These are phyloP conservation scores for Rhizoclosmatium hyalinum DNA, from an alignment of 371 early-diverging fungal species.

Conservation along the genomic window DNA sequence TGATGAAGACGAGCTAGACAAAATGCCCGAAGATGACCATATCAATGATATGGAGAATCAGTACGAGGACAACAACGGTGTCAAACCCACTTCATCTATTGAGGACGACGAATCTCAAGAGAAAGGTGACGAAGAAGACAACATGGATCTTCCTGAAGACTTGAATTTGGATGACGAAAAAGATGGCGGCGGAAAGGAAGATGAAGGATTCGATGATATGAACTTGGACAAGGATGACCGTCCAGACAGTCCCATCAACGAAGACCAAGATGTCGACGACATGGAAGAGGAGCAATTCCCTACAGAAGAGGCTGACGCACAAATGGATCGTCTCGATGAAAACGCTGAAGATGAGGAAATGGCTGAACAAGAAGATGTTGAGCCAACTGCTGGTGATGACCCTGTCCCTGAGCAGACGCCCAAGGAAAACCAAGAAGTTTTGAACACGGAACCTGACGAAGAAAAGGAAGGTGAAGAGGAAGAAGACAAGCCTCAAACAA, in stretches of 20 bases:
- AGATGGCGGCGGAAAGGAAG: slow-evolving; percentile 39
- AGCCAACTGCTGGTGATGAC: slow-evolving; percentile 8
- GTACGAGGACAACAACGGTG: slow-evolving; percentile 56
- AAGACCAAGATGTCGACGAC: neutral
- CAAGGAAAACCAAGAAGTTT: slow-evolving; percentile 17
- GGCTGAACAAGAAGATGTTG: slow-evolving; percentile 27
- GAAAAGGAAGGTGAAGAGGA: slow-evolving; percentile 44
- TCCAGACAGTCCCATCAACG: slow-evolving; percentile 19
- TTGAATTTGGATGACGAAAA: slow-evolving; percentile 56
- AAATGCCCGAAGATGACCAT: slow-evolving; percentile 57
- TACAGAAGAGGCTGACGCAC: slow-evolving; percentile 28
- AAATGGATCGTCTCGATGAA: slow-evolving; percentile 44
- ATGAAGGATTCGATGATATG: slow-evolving; percentile 45
- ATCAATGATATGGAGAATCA: slow-evolving; percentile 55
- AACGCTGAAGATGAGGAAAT: slow-evolving; percentile 41
- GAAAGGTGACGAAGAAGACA: slow-evolving; percentile 52
- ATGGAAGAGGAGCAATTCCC: slow-evolving; percentile 25
- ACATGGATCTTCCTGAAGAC: slow-evolving; percentile 68
- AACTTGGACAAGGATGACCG: slow-evolving; percentile 26
- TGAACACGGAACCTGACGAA: slow-evolving; percentile 34
- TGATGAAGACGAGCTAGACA: slow-evolving; percentile 48
- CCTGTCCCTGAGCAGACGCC: neutral
- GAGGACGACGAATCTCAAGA: slow-evolving; percentile 35
- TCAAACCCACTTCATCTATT: slow-evolving; percentile 41
- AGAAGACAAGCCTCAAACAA: slow-evolving; percentile 33